These are phyloP conservation scores for Candolleomyces efflorescens DNA, from an alignment of 768 basidiomycete species.

Conservation along the genomic window DNA sequence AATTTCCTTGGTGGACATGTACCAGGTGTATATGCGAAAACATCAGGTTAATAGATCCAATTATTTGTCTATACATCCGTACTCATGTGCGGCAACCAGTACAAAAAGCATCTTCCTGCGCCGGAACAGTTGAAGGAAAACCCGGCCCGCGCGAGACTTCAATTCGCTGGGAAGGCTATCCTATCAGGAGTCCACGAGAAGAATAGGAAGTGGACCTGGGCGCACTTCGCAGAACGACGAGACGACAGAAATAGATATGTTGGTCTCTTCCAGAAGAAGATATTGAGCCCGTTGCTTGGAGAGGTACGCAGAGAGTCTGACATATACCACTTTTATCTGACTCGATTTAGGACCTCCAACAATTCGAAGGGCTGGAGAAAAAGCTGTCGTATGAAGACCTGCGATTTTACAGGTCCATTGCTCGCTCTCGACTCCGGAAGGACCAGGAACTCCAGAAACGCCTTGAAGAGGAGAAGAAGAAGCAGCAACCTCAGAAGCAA, in stretches of 20 bases:
- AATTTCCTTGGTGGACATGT: conserved; percentile 92
- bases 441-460: conserved; percentile 69
- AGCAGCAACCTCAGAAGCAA: conserved; percentile 44
- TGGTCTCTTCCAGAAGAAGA: conserved; percentile 75
- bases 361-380: conserved; percentile 65
- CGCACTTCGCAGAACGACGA: conserved; percentile 80
- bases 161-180: conserved; percentile 79
- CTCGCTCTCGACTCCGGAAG: conserved; percentile 82
- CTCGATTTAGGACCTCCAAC: conserved; percentile 26
- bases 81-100: conserved; percentile 41
- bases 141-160: conserved; percentile 62
- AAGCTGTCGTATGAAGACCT: conserved; percentile 93
- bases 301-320: conserved; percentile 37
- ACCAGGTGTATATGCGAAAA: conserved; percentile 88
- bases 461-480: conserved; percentile 63
- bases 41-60: conserved; percentile 51
- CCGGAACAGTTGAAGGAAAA: conserved; percentile 57
- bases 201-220: conserved; percentile 87
- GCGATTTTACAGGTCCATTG: conserved; percentile 94
- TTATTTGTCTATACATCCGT: not conserved
- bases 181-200: conserved; percentile 79
- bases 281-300: conserved; percentile 47
- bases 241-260: conserved; percentile 87
- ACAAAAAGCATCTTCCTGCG: conserved; percentile 74
- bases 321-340: not conserved